These are phyloP conservation scores for Penicillium lividum DNA, from an alignment of 495 filamentous ascomycete genomes.

Conservation along the genomic window DNA sequence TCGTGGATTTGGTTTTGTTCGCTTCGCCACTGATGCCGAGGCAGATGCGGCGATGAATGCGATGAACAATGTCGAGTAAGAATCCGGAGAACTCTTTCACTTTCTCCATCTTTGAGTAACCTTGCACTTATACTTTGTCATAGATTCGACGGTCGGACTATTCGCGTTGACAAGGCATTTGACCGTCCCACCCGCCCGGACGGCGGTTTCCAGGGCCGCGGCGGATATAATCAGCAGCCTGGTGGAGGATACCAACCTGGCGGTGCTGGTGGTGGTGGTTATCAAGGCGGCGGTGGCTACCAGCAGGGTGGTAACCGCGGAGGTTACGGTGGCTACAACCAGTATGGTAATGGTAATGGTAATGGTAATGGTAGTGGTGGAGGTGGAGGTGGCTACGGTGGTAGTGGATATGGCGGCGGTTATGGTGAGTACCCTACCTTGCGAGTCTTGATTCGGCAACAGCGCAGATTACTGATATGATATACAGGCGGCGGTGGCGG, in stretches of 20 bases:
- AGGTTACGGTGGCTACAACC: constrained; percentile 28
- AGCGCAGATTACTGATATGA: background rate
- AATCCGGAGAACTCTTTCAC: constrained; percentile 6
- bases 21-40: constrained; percentile 78
- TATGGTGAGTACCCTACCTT: background rate
- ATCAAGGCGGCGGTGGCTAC: constrained; percentile 33
- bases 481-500: constrained; percentile 30
- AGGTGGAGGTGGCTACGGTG: constrained; percentile 22
- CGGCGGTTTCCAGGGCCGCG: constrained; percentile 48
- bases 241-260: constrained; percentile 39
- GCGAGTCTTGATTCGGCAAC: background rate
- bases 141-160: constrained; percentile 94
- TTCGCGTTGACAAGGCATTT: constrained; percentile 95
- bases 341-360: constrained; percentile 15
- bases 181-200: constrained; percentile 57
- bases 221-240: constrained; percentile 43
- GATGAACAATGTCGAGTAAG: constrained; percentile 97
- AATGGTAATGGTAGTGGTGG: constrained; percentile 15
- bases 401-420: constrained; percentile 18
- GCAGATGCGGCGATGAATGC: constrained; percentile 75
- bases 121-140: constrained; percentile 1
- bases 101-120: background rate
- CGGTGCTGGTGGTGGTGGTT: constrained; percentile 9
- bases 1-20: constrained; percentile 96
- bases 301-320: constrained; percentile 27